A percentile compares a stretch with the other conserved stretches of the same genome.
Evolutionary conservation across 306 rosid species (phyloP).

Genomic region (Urtica urens): DNA sequence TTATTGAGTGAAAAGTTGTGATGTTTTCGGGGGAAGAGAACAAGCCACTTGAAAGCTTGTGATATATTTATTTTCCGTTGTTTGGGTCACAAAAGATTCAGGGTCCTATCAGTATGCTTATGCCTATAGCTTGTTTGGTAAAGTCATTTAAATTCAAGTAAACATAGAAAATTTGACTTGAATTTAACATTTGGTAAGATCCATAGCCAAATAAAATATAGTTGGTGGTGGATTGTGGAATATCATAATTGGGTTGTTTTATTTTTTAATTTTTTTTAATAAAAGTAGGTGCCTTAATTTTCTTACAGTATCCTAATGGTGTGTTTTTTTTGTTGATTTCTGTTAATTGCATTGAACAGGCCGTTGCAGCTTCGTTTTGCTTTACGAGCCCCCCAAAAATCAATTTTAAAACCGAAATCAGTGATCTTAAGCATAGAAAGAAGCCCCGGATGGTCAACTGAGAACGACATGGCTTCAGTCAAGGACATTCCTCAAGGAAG

Average conservation of each 20-base stretch:
- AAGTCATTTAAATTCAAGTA: too few species aligned
- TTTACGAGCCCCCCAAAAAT: conserved; percentile 84
- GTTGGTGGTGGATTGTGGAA: neutral
- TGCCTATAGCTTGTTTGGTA: too few species aligned
- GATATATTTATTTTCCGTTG: too few species aligned
- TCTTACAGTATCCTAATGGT: neutral
- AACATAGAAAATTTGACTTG: neutral
- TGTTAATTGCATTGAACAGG: conserved; percentile 30
- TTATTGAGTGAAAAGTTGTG: too few species aligned
- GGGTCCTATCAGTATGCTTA: too few species aligned
- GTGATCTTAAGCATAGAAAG: conserved; percentile 61
- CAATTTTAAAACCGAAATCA: conserved; percentile 62
- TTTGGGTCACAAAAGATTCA: too few species aligned
- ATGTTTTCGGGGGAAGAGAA: neutral
- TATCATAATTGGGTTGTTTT: too few species aligned
- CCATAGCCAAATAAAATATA: too few species aligned
- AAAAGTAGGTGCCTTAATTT: too few species aligned
- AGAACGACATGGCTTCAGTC: conserved; percentile 45
- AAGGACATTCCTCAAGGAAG: conserved; percentile 55
- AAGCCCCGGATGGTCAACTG: conserved; percentile 39
- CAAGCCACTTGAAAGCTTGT: too few species aligned
- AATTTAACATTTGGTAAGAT: too few species aligned
- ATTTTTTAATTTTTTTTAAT: too few species aligned
- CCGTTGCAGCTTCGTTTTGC: conserved; percentile 72
- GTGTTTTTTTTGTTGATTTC: conserved; percentile 5